Evolutionary conservation across 176 grass and related monocot species (phyloP), one percentile per base, ranked within the genome.

Genomic region (Dactylis glomerata): DNA sequence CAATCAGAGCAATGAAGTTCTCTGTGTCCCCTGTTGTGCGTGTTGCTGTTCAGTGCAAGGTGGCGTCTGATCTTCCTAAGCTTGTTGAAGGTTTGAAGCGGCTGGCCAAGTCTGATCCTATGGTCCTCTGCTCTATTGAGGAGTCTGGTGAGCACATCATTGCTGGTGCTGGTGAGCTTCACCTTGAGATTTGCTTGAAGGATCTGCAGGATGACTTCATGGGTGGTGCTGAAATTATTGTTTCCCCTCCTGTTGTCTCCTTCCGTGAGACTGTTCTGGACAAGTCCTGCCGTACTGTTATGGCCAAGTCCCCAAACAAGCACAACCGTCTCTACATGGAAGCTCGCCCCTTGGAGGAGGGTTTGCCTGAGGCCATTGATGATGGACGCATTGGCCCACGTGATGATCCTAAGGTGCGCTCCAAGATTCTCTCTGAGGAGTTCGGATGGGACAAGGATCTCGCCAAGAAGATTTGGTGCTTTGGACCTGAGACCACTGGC

Each of bases 391-490:
- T 97, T 76, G 94, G 94, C 22, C 92, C 94, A 4, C 87, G 87
- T 31, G 94, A 97, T 68, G 94, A 97, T 65, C 92, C 91, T 0
- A 97, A 97, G 76, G 85, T 88, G 2, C 84, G 91, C 10, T 86
- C 91, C 10, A 94, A 97, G 82, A 90, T 92, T 46, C 82, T 92
- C 0, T 94, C 94, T 15, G 89, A 94, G 40, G 94, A 97, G 75
- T 97, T 90, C 22, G 92, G 92, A 3, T 97, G 94, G 94, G 91
- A 94, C 81, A 94, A 97, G 82, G 94, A 97, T 76, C 87, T 97
- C 23, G 91, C 94, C 26, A 97, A 97, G 94, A 97, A 93, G 78
- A 97, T 97, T 3, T 97, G 94, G 94, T 97, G 94, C 76, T 97
- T 97, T n/a, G 94, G 94, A 37, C 94, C 94, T 46, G 94, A 97